These are phyloP conservation scores for Lepiota brunneoincarnata DNA, from an alignment of 768 basidiomycete genomes.

Conservation along the genomic window DNA sequence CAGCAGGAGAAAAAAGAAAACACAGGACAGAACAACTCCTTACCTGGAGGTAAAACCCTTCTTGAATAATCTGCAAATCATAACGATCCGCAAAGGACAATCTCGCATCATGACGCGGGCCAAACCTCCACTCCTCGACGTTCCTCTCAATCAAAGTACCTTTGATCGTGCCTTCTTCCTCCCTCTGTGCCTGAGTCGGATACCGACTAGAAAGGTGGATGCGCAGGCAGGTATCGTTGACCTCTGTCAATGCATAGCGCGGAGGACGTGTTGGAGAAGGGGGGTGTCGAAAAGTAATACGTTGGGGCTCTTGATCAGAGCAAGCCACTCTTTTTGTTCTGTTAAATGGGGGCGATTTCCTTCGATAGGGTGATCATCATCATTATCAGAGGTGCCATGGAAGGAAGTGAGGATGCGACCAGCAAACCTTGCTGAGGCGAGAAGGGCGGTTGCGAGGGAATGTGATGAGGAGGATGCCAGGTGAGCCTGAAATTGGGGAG, in stretches of 20 bases:
- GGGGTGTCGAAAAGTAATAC: conserved; percentile 56
- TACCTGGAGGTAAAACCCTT: conserved; percentile 63
- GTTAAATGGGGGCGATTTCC: neutral
- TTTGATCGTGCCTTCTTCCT: conserved; percentile 52
- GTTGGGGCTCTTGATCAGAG: conserved; percentile 52
- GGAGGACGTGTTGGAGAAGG: conserved; percentile 67
- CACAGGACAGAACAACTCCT: neutral
- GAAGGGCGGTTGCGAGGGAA: conserved; percentile 58
- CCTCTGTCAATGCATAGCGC: conserved; percentile 55
- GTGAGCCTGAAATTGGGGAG: conserved; percentile 17
- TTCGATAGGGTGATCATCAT: neutral
- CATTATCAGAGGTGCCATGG: conserved; percentile 22
- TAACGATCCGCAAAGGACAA: conserved; percentile 71
- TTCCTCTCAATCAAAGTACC: conserved; percentile 77
- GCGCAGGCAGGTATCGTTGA: conserved; percentile 50
- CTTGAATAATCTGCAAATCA: conserved; percentile 72
- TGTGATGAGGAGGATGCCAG: conserved; percentile 55
- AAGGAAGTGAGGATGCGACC: conserved; percentile 46
- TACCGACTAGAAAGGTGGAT: conserved; percentile 76
- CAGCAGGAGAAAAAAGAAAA: neutral
- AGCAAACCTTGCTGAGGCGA: conserved; percentile 68
- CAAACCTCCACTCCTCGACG: conserved; percentile 77
- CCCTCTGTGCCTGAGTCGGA: conserved; percentile 63
- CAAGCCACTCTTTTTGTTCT: conserved; percentile 33
- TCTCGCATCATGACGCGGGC: conserved; percentile 59